These are phyloP conservation scores for Dianthus caryophyllus DNA, from an alignment of 148 eudicot genomes.

Conservation along the genomic window DNA sequence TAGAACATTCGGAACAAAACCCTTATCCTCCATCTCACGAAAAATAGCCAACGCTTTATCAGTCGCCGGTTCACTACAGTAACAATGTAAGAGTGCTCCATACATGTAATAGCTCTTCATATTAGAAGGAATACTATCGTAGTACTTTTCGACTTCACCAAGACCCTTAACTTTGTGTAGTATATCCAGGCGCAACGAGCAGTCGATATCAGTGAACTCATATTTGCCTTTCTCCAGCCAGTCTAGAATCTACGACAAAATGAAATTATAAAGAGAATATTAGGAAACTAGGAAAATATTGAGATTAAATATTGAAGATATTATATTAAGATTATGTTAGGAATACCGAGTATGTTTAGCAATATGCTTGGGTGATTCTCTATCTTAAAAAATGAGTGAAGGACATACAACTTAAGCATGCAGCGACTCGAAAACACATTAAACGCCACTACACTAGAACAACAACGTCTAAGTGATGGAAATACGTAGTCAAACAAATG, in stretches of 20 bases:
- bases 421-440: background rate
- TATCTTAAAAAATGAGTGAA: constrained; percentile 6
- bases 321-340: no score
- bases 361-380: no score
- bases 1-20: constrained; percentile 22
- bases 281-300: no score
- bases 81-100: constrained; percentile 69
- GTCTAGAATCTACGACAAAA: constrained; percentile 56
- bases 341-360: no score
- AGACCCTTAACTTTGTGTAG: constrained; percentile 48
- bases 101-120: constrained; percentile 35
- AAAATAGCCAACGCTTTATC: constrained; percentile 61
- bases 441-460: background rate
- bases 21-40: constrained; percentile 52
- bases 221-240: constrained; percentile 58
- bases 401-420: background rate
- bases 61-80: constrained; percentile 40
- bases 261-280: no score
- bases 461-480: background rate
- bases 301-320: no score
- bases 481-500: background rate
- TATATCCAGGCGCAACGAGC: constrained; percentile 48
- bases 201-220: constrained; percentile 32
- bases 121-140: constrained; percentile 36
- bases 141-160: constrained; percentile 64